Conservation (phyloP, 2,329 filamentous ascomycete species). For the Scedosporium boydii region DNA sequence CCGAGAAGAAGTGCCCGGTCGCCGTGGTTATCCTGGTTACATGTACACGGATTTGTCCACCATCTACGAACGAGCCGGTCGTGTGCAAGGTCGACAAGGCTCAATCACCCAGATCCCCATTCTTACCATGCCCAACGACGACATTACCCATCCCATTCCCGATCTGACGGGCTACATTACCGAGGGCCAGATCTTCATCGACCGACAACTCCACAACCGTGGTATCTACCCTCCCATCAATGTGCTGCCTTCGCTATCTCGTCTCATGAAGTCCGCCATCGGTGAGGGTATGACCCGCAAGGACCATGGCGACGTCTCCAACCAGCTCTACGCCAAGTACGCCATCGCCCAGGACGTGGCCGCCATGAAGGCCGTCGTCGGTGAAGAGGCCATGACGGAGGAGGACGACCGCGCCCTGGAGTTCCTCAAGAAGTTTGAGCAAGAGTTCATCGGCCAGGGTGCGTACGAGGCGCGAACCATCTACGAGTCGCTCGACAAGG, state of each 20-base stretch:
- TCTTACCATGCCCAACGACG: constrained; percentile 98
- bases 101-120: constrained; percentile 99
- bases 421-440: constrained; percentile 97
- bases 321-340: constrained; percentile 99
- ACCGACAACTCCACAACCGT: constrained; percentile 89
- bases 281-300: constrained; percentile 93
- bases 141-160: constrained; percentile 98
- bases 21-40: constrained; percentile 99
- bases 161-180: constrained; percentile 99
- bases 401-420: constrained; percentile 98
- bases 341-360: constrained; percentile 97
- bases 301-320: constrained; percentile 97
- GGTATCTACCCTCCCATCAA: constrained; percentile 99
- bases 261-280: constrained; percentile 99
- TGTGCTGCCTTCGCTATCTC: constrained; percentile 91
- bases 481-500: constrained; percentile 87
- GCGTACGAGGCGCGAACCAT: constrained; percentile 88
- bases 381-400: constrained; percentile 88
- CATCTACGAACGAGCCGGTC: constrained; percentile 97
- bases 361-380: constrained; percentile 98
- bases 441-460: constrained; percentile 85
- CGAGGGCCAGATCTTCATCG: constrained; percentile 96
- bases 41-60: constrained; percentile 99
- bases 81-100: constrained; percentile 92
- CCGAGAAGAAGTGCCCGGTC: constrained; percentile 96